A percentile compares a stretch with the other conserved stretches of the same genome.
Conservation (phyloP, 2,329 filamentous ascomycete species). For the Paraphaeosphaeria sporulosa region DNA sequence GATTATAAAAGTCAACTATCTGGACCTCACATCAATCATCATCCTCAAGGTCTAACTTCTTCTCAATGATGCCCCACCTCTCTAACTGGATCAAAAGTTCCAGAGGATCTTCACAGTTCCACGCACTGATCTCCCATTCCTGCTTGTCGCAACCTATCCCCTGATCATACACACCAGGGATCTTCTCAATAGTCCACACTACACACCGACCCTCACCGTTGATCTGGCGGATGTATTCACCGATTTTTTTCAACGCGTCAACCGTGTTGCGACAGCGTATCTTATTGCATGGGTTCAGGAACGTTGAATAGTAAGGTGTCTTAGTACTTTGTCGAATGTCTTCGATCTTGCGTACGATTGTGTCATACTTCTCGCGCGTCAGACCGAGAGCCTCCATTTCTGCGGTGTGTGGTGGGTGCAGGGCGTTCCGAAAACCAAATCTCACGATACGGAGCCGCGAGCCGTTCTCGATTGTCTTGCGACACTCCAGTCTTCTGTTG, state of each 20-base stretch:
- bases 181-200: slow-evolving; percentile 37
- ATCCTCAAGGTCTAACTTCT: slow-evolving; percentile 28
- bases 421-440: slow-evolving; percentile 31
- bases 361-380: slow-evolving; percentile 21
- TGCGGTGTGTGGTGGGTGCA: slow-evolving; percentile 33
- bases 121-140: slow-evolving; percentile 36
- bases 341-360: slow-evolving; percentile 27
- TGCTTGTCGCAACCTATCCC: slow-evolving; percentile 23
- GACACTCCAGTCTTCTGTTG: slow-evolving; percentile 34
- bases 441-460: slow-evolving; percentile 29
- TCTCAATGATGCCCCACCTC: slow-evolving; percentile 34
- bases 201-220: slow-evolving; percentile 26
- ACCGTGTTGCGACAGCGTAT: slow-evolving; percentile 24
- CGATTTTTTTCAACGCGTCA: slow-evolving; percentile 26
- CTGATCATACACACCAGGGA: slow-evolving; percentile 31
- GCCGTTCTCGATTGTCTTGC: slow-evolving; percentile 31
- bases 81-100: slow-evolving; percentile 33
- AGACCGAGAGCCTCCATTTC: slow-evolving; percentile 36
- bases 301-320: slow-evolving; percentile 8
- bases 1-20: not conserved
- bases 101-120: slow-evolving; percentile 33
- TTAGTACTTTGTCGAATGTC: slow-evolving; percentile 20
- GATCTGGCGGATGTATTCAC: slow-evolving; percentile 30
- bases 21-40: slow-evolving; percentile 22
- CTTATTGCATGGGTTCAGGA: slow-evolving; percentile 21